These are phyloP conservation scores for Morella rubra DNA, from an alignment of 306 rosid genomes.

Conservation along the genomic window DNA sequence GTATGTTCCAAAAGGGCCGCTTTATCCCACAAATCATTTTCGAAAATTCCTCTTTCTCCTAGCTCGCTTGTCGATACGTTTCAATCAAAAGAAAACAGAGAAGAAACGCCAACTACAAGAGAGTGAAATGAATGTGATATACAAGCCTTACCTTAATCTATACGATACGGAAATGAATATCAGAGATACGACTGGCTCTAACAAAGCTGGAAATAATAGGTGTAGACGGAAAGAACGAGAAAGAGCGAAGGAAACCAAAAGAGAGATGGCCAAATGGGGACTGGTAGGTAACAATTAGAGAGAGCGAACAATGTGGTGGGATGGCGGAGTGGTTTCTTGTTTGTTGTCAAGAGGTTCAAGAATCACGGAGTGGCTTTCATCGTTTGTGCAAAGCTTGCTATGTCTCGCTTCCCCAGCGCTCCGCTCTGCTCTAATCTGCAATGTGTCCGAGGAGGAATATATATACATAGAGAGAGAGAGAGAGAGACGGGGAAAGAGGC, in stretches of 20 bases:
- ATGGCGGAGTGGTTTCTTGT: conserved; percentile 11
- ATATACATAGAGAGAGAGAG: no score
- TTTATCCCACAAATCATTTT: background rate
- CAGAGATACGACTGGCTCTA: conserved; percentile 27
- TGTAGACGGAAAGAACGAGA: conserved; percentile 18
- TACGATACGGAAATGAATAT: conserved; percentile 22
- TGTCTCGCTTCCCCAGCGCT: no score
- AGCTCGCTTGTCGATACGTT: background rate
- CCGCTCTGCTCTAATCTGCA: no score
- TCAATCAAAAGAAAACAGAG: background rate
- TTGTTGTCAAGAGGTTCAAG: conserved; percentile 15
- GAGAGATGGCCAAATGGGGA: conserved; percentile 25
- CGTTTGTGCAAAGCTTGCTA: no score
- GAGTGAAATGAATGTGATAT: conserved; percentile 10
- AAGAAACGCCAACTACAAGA: background rate
- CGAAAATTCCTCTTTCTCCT: conserved; percentile 3
- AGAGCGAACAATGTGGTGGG: conserved; percentile 48
- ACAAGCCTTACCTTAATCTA: conserved; percentile 40
- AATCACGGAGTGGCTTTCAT: conserved; percentile 25
- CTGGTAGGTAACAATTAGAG: conserved; percentile 40
- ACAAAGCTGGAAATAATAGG: conserved; percentile 21
- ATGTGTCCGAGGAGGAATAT: no score
- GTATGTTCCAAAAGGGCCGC: background rate
- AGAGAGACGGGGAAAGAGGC: no score
- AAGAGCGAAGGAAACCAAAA: conserved; percentile 23